These are phyloP conservation scores for Cryptococcus wingfieldii DNA, from an alignment of 1,284 basidiomycete genomes.

Conservation along the genomic window DNA sequence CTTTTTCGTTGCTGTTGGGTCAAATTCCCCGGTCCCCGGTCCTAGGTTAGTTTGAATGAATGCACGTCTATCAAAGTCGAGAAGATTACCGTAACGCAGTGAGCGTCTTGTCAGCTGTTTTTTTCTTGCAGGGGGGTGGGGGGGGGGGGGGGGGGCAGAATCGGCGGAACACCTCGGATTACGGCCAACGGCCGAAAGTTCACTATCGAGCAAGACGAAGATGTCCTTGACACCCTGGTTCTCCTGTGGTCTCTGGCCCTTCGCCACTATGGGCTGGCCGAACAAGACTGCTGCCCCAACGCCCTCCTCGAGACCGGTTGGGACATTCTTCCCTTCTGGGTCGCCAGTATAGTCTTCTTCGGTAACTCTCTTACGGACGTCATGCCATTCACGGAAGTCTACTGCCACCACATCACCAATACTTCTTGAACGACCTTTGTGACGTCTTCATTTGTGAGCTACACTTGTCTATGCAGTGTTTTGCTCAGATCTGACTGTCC, in stretches of 20 bases:
- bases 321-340: constrained; percentile 99
- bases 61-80: too few species aligned
- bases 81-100: too few species aligned
- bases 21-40: too few species aligned
- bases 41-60: too few species aligned
- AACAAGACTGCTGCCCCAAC: constrained; percentile 81
- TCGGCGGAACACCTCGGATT: too few species aligned
- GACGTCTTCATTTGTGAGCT: constrained; percentile 91
- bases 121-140: too few species aligned
- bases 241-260: constrained; percentile 96
- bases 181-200: constrained; percentile 70
- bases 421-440: constrained; percentile 98
- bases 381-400: constrained; percentile 96
- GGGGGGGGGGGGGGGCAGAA: too few species aligned
- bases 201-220: constrained; percentile 87
- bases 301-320: constrained; percentile 93
- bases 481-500: not conserved
- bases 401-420: constrained; percentile 98
- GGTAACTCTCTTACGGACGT: constrained; percentile 83
- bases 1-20: too few species aligned
- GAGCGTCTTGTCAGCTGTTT: too few species aligned
- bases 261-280: constrained; percentile 97
- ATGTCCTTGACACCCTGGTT: constrained; percentile 99
- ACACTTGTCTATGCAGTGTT: not conserved
- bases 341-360: constrained; percentile 95